Conservation (phyloP, 1,284 basidiomycete species). For the Chalciporus sp. region DNA sequence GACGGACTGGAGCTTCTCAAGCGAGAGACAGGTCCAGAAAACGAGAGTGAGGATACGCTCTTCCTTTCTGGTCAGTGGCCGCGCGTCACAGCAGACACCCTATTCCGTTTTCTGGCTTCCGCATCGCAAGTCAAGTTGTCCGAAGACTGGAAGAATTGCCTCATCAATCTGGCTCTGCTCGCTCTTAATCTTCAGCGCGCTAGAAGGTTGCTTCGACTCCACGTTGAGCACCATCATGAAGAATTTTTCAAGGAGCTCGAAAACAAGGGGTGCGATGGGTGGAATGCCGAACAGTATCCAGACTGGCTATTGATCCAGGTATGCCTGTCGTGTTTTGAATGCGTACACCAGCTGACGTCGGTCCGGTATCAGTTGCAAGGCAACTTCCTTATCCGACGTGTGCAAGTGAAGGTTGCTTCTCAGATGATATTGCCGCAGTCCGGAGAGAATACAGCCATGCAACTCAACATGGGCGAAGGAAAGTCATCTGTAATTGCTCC, state of each 20-base stretch:
- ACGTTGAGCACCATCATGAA: slow-evolving; percentile 14
- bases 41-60: slow-evolving; percentile 7
- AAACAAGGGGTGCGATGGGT: slow-evolving; percentile 26
- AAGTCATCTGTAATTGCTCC: slow-evolving; percentile 59
- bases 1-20: slow-evolving; percentile 3
- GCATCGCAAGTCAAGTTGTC: slow-evolving; percentile 6
- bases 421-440: slow-evolving; percentile 51
- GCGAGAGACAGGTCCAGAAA: slow-evolving; percentile 8
- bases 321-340: not conserved
- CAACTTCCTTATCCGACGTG: slow-evolving; percentile 42
- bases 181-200: slow-evolving; percentile 39
- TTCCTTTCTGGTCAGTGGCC: slow-evolving; percentile 26
- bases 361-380: slow-evolving; percentile 41
- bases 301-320: slow-evolving; percentile 56
- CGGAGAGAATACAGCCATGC: slow-evolving; percentile 42
- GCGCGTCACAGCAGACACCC: slow-evolving; percentile 23
- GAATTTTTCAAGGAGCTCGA: slow-evolving; percentile 41
- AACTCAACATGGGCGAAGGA: slow-evolving; percentile 64
- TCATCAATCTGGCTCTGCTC: slow-evolving; percentile 30
- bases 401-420: slow-evolving; percentile 44
- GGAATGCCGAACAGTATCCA: slow-evolving; percentile 22
- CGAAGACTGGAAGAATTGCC: slow-evolving; percentile 25
- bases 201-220: slow-evolving; percentile 32
- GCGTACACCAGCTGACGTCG: not conserved
- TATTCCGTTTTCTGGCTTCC: slow-evolving; percentile 27